Percentiles rank a stretch among this genome's conserved stretches.
Conservation (phyloP, 179 eudicot species). For the Corrigiola litoralis region DNA sequence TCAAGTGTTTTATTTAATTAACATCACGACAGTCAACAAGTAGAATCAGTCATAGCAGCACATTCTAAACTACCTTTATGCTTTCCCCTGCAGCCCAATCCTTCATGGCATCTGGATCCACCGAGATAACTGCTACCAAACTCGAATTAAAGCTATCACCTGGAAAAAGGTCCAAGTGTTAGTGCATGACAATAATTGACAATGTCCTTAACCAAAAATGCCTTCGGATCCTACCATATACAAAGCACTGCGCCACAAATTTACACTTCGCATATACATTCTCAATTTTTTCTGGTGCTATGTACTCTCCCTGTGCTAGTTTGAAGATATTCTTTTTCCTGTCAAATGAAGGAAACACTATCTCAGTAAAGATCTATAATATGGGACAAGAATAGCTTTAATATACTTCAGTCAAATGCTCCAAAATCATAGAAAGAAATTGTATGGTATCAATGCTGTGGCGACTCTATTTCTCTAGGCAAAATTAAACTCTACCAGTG, state of each 20-base stretch:
- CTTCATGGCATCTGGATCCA: constrained; percentile 74
- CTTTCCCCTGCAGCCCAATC: constrained; percentile 83
- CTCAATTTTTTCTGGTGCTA: constrained; percentile 98
- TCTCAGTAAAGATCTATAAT: not conserved
- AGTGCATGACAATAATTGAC: not conserved
- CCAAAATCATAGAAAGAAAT: not conserved
- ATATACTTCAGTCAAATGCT: not conserved
- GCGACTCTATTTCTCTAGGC: not conserved
- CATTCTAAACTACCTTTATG: constrained; percentile 47
- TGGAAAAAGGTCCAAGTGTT: constrained; percentile 23
- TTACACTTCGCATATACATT: constrained; percentile 98
- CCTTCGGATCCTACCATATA: constrained; percentile 57
- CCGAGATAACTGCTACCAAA: constrained; percentile 75
- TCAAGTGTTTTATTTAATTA: no score
- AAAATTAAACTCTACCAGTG: not conserved
- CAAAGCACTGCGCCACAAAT: constrained; percentile 78
- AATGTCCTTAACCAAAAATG: not conserved
- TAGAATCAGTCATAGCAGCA: not conserved
- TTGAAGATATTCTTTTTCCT: constrained; percentile 99
- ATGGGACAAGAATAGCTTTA: not conserved
- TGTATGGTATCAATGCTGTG: not conserved
- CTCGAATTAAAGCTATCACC: constrained; percentile 94
- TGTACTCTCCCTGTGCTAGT: constrained; percentile 95
- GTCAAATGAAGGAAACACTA: constrained; percentile 17
- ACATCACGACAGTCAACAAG: not conserved